Evolutionary conservation across 192 early-diverging fungal genomes (phyloP).

Genomic region (Chytriomyces sp.): DNA sequence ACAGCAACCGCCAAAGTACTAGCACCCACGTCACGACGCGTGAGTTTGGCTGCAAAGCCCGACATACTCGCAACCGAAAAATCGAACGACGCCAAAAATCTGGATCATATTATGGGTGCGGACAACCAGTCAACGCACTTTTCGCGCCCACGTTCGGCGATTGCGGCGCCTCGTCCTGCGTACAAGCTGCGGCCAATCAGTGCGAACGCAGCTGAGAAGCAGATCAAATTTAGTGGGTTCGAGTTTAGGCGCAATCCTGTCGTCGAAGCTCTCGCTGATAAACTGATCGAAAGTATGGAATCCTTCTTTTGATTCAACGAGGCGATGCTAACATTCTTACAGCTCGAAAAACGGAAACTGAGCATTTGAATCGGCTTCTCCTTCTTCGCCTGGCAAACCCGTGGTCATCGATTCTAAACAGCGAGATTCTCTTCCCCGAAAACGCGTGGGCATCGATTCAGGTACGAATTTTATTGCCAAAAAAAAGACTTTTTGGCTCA

Average conservation of each 20-base stretch:
- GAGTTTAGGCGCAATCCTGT: slow-evolving; percentile 28
- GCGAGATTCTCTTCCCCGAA: slow-evolving; percentile 23
- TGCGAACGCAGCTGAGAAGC: slow-evolving; percentile 1
- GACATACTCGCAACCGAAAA: background rate
- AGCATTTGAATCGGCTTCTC: slow-evolving; percentile 21
- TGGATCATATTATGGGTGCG: background rate
- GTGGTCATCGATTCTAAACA: slow-evolving; percentile 21
- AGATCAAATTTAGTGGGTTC: slow-evolving; percentile 26
- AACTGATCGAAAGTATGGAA: slow-evolving; percentile 15
- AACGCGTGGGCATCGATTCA: slow-evolving; percentile 14
- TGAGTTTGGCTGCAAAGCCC: too few relatives aligned
- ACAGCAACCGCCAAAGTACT: background rate
- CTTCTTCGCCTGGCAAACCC: slow-evolving; percentile 25
- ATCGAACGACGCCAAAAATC: background rate
- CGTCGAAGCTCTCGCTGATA: slow-evolving; percentile 11
- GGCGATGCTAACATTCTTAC: background rate
- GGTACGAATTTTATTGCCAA: background rate
- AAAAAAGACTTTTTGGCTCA: background rate
- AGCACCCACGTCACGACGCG: too few relatives aligned
- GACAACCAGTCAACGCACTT: background rate
- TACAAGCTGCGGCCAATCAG: slow-evolving; percentile 13
- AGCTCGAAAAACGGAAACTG: slow-evolving; percentile 25
- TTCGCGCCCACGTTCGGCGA: too few relatives aligned
- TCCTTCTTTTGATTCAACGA: background rate
- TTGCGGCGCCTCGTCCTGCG: background rate